phyloP scores from a whole-genome alignment of 2,329 filamentous ascomycete genomes.

The Leptographium radiaticola region DNA sequence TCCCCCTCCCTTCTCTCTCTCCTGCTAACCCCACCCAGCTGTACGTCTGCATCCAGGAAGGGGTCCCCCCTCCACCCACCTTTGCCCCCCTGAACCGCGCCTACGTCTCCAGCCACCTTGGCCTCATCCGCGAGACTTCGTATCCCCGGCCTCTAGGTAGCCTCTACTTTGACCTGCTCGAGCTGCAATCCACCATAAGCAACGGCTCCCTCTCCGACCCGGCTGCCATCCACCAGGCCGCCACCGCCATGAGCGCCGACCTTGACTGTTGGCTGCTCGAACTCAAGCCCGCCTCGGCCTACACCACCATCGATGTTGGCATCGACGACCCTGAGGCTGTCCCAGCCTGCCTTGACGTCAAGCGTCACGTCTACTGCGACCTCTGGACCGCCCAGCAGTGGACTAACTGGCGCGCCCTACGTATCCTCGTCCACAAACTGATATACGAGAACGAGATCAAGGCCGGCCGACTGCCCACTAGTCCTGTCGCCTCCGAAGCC shows the following conservation, averaged over 20 bases:
- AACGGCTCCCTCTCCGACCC: background rate
- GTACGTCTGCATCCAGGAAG: background rate
- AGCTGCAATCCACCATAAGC: background rate
- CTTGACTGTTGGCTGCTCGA: background rate
- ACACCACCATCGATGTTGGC: background rate
- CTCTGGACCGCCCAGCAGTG: background rate
- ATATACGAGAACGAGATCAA: background rate
- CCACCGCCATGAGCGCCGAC: background rate
- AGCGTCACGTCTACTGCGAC: background rate
- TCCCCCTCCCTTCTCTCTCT: background rate
- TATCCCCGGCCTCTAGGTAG: background rate
- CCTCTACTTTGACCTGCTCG: background rate
- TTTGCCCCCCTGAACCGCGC: background rate
- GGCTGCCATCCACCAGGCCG: background rate
- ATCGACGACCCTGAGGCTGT: background rate
- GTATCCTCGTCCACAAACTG: background rate
- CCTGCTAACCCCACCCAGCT: background rate
- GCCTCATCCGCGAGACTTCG: background rate
- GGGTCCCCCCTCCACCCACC: background rate
- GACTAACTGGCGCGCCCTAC: background rate
- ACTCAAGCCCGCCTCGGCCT: background rate
- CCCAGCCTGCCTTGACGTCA: background rate
- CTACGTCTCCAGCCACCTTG: background rate
- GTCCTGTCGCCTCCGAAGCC: no score
- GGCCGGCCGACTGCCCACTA: no score